Percentiles rank a stretch among this genome's conserved stretches.
Evolutionary conservation across 2,329 filamentous ascomycete species (phyloP).

Genomic region (Claviceps fusiformis): DNA sequence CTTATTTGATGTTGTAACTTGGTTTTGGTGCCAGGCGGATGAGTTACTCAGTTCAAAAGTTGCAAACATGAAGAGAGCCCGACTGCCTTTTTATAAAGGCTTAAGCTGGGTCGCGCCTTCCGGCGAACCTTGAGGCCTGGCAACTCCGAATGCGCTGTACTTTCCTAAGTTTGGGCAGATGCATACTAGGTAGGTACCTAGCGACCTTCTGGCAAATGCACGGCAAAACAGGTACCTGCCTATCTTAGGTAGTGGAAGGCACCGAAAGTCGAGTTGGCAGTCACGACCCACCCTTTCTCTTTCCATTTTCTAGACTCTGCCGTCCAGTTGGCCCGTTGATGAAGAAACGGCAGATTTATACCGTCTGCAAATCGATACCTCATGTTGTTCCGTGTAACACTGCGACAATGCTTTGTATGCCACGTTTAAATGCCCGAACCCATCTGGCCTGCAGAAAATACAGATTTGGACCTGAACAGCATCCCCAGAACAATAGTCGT

Average conservation of each 20-base stretch:
- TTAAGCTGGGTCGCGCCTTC: slow-evolving; percentile 2
- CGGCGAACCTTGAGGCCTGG: neutral
- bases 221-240: too few species aligned
- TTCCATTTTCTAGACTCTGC: neutral
- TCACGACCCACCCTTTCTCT: neutral
- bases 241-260: neutral
- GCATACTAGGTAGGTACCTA: neutral
- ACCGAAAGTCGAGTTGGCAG: neutral
- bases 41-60: neutral
- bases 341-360: neutral
- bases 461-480: neutral
- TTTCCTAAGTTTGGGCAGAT: too few species aligned
- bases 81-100: slow-evolving; percentile 6
- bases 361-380: neutral
- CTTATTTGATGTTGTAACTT: neutral
- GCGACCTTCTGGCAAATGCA: too few species aligned
- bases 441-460: neutral
- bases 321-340: too few species aligned
- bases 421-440: neutral
- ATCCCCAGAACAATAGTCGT: neutral
- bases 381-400: neutral
- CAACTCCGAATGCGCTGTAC: too few species aligned
- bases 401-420: neutral
- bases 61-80: neutral
- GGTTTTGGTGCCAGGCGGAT: neutral